phyloP scores from a whole-genome alignment of 2,329 filamentous ascomycete species.

The Cryoendolithus antarcticus region DNA sequence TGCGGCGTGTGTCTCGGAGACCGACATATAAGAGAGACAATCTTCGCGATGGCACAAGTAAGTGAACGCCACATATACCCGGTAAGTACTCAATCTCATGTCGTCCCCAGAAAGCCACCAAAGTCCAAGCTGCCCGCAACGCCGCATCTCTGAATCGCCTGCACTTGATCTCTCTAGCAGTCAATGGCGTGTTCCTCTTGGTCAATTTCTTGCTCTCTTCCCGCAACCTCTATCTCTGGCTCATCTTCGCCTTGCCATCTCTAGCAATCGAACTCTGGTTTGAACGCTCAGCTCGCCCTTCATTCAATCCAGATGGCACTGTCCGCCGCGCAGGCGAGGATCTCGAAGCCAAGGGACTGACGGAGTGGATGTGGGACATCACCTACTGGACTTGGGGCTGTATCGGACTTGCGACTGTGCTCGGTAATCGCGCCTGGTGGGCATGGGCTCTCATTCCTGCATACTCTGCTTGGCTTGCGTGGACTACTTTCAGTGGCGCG shows the following conservation, averaged over 20 bases:
- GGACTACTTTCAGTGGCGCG: conserved; percentile 34
- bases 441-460: conserved; percentile 39
- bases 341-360: conserved; percentile 73
- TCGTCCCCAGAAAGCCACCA: conserved; percentile 35
- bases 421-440: conserved; percentile 73
- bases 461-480: conserved; percentile 35
- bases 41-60: conserved; percentile 16
- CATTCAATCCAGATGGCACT: conserved; percentile 46
- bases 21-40: too few species aligned
- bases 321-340: conserved; percentile 75
- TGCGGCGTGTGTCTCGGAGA: too few species aligned
- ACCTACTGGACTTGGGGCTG: conserved; percentile 88
- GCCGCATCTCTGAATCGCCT: conserved; percentile 64
- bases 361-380: conserved; percentile 96
- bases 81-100: neutral
- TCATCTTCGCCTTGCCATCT: conserved; percentile 59
- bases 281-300: conserved; percentile 71
- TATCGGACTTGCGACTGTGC: conserved; percentile 55
- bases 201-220: conserved; percentile 51
- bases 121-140: conserved; percentile 65
- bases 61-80: neutral
- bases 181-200: conserved; percentile 66
- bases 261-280: conserved; percentile 74
- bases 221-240: conserved; percentile 49
- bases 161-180: conserved; percentile 58